Base-by-base conservation (phyloP, 1,284 basidiomycete species). In the Butyriboletus appendiculatus region DNA sequence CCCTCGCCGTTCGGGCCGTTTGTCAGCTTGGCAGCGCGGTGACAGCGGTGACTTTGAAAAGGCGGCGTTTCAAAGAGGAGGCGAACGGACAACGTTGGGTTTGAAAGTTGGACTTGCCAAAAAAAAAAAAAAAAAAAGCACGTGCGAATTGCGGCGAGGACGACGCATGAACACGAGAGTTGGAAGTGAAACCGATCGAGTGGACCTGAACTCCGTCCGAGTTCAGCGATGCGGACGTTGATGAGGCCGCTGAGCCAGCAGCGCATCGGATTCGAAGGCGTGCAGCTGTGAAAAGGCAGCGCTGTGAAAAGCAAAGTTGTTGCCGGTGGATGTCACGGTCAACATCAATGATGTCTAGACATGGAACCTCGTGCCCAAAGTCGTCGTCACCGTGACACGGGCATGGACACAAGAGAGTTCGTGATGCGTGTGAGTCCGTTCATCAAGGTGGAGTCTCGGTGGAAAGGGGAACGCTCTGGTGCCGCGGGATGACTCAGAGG, bases 371-470 rank as follows among this genome's bases (percentile, higher is more conserved):
- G 26, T 32, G 11, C 34, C 30, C 35, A 18, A 14, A 28, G 22
- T 44, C 22, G n/a, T 34, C 32, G 33, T 45, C 32, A 42, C 42
- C 38, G 47, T 20, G 58, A 37, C 52, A 44, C 28, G 51, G n/a
- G 37, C 45, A 51, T 34, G 38, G 40, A 42, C 61, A 62, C 59
- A 48, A 45, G 54, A 39, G 30, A n/a, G 53, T 41, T 56, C 33
- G 45, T 43, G 45, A 45, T 48, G 24, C 24, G 16, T 48, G 53
- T 35, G 46, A 20, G 40, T 48, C n/a, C n/a, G 42, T 18, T 26
- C 40, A 45, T 48, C 42, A 35, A 28, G 26, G 42, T 58, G 45
- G 28, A 26, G 39, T n/a, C 46, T 48, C 28, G 45, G 41, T 48
- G 42, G n/a, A n/a, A n/a, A n/a, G n/a, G n/a, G 24, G 24, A 37